Conservation (phyloP, 2,329 filamentous ascomycete genomes). For the Fusarium subglutinans region DNA sequence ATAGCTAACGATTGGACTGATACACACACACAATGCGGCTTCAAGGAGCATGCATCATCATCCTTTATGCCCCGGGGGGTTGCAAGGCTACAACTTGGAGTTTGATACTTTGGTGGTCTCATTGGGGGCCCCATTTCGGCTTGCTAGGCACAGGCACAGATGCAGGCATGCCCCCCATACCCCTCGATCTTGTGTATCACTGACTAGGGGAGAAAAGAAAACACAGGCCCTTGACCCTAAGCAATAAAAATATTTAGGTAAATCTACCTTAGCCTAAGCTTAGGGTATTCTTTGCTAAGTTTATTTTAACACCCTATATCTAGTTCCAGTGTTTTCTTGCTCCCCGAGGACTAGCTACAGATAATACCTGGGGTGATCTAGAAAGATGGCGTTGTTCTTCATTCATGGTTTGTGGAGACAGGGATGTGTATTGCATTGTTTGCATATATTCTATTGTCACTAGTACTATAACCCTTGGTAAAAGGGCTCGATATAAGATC, state of each 20-base stretch:
- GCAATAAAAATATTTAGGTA: too few species aligned
- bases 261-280: too few species aligned
- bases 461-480: background rate
- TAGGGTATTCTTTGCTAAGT: too few species aligned
- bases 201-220: background rate
- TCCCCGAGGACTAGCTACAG: slow-evolving; percentile 11
- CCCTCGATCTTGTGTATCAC: slow-evolving; percentile 26
- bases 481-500: background rate
- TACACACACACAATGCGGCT: background rate
- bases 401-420: background rate
- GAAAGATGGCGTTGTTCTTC: slow-evolving; percentile 11
- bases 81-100: background rate
- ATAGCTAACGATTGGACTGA: background rate
- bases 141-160: slow-evolving; percentile 16
- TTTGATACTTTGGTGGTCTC: slow-evolving; percentile 15
- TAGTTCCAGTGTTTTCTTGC: too few species aligned
- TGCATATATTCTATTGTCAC: background rate
- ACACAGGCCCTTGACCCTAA: too few species aligned
- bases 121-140: slow-evolving; percentile 23
- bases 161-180: slow-evolving; percentile 20
- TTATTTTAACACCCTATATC: too few species aligned
- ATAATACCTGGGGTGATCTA: slow-evolving; percentile 13
- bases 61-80: background rate
- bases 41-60: background rate
- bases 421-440: background rate